Percentiles rank a stretch among this genome's conserved stretches.
Conservation (phyloP, 2,329 filamentous ascomycete species). For the Colletotrichum siamense region DNA sequence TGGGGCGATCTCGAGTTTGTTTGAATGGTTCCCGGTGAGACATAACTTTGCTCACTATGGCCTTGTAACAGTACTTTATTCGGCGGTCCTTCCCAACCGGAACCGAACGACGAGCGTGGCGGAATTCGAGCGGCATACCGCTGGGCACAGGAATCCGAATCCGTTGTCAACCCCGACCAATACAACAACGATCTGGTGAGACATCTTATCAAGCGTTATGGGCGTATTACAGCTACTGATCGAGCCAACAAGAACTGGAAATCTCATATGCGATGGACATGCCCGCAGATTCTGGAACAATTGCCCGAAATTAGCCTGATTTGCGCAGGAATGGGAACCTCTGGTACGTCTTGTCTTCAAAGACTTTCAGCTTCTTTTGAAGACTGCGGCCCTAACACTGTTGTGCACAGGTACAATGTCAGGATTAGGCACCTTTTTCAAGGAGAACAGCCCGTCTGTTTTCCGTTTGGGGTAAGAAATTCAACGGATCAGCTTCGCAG, state of each 20-base stretch:
- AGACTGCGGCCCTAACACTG: neutral
- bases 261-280: slow-evolving; percentile 63
- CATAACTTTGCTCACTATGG: neutral
- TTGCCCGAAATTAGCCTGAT: slow-evolving; percentile 61
- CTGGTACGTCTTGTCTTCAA: slow-evolving; percentile 39
- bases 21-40: neutral
- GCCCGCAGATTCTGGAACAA: slow-evolving; percentile 62
- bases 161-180: slow-evolving; percentile 58
- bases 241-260: slow-evolving; percentile 49
- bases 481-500: neutral
- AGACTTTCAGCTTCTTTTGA: neutral
- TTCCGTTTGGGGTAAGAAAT: slow-evolving; percentile 29
- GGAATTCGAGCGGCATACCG: slow-evolving; percentile 54
- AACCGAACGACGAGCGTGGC: slow-evolving; percentile 57
- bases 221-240: neutral
- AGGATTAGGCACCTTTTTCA: slow-evolving; percentile 56
- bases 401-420: slow-evolving; percentile 45
- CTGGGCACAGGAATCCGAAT: slow-evolving; percentile 44
- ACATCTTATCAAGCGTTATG: neutral
- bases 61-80: slow-evolving; percentile 50
- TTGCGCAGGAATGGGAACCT: slow-evolving; percentile 64
- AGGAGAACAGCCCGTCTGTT: slow-evolving; percentile 53
- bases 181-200: slow-evolving; percentile 56
- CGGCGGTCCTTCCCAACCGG: slow-evolving; percentile 63
- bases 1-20: neutral